A percentile compares a stretch with the other conserved stretches of the same genome.
Conservation (phyloP, 345 rosid genomes). For the Populus tremula region DNA sequence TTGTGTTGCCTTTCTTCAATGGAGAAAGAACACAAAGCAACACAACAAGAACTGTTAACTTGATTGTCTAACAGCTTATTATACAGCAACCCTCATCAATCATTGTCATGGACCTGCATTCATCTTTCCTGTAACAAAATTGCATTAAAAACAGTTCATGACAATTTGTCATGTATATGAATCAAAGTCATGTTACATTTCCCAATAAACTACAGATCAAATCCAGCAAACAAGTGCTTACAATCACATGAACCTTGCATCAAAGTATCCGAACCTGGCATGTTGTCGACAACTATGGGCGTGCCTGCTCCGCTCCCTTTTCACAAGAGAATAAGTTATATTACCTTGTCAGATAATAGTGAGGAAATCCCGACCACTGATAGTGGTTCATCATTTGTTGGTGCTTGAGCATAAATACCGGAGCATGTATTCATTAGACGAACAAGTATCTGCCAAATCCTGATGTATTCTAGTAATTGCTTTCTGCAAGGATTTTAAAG, state of each 20-base stretch:
- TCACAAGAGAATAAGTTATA: neutral
- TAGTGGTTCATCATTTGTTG: conserved; percentile 22
- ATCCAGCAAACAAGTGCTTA: neutral
- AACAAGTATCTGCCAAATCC: conserved; percentile 86
- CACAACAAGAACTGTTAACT: neutral
- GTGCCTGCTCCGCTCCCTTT: neutral
- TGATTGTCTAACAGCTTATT: neutral
- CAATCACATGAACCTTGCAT: neutral
- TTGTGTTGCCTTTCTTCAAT: neutral
- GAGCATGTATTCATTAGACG: conserved; percentile 83
- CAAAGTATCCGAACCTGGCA: neutral
- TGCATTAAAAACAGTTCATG: neutral
- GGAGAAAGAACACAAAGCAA: neutral
- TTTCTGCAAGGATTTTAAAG: conserved; percentile 79
- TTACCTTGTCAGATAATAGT: neutral
- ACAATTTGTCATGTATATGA: neutral
- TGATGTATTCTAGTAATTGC: conserved; percentile 80
- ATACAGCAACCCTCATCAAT: neutral
- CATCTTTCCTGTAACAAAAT: neutral
- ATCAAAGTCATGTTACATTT: neutral
- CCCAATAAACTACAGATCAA: neutral
- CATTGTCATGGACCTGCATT: neutral
- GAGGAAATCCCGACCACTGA: neutral
- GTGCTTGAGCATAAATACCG: conserved; percentile 65
- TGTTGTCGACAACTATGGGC: neutral